Percentiles rank a stretch among this genome's conserved stretches.
These are phyloP conservation scores for Alternaria angustiovoidea DNA, from an alignment of 2,329 filamentous ascomycete species.

Conservation along the genomic window DNA sequence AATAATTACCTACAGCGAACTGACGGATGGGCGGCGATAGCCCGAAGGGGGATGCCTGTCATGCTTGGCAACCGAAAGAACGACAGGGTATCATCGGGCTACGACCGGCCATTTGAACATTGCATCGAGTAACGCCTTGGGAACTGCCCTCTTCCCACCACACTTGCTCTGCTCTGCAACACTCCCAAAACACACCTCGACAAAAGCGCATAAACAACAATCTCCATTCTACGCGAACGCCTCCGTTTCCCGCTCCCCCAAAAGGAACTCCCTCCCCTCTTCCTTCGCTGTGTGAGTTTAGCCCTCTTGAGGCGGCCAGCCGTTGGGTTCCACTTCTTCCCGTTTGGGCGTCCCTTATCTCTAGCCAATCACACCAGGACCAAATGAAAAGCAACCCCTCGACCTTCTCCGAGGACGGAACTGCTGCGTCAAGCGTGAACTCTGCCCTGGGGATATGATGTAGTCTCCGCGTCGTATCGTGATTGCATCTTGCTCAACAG, in stretches of 20 bases:
- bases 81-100: constrained; percentile 16
- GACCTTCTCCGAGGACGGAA: constrained; percentile 23
- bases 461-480: neutral
- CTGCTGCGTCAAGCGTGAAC: constrained; percentile 19
- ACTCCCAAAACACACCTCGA: neutral
- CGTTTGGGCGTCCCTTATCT: constrained; percentile 34
- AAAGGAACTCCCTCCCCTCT: neutral
- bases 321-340: constrained; percentile 19
- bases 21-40: constrained; percentile 15
- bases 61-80: constrained; percentile 12
- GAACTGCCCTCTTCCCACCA: neutral
- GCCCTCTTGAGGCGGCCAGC: constrained; percentile 11
- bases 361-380: constrained; percentile 31
- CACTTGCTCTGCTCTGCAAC: neutral
- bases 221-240: constrained; percentile 4
- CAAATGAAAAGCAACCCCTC: constrained; percentile 1
- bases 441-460: constrained; percentile 12
- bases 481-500: neutral
- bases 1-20: constrained; percentile 22
- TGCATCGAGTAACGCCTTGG: constrained; percentile 10
- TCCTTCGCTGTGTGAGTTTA: neutral
- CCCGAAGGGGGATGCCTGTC: constrained; percentile 19
- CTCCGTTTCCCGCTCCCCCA: constrained; percentile 2
- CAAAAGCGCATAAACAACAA: neutral
- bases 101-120: constrained; percentile 16